A percentile compares a stretch with the other conserved stretches of the same genome.
phyloP scores from a whole-genome alignment of 2,329 filamentous ascomycete genomes.

The Apiospora pterosperma region DNA sequence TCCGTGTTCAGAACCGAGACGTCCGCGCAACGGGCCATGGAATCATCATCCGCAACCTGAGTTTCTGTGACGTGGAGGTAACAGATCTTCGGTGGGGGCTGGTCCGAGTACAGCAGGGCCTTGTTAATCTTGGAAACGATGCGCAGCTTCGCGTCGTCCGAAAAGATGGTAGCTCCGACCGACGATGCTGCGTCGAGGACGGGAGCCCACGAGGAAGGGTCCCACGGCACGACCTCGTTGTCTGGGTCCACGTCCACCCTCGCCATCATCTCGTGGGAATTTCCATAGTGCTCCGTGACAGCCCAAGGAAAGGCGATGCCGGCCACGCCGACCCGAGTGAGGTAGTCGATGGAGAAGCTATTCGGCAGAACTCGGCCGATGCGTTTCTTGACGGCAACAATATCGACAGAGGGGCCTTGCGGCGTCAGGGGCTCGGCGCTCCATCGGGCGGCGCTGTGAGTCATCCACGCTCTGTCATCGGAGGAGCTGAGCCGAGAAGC shows the following conservation, averaged over 20 bases:
- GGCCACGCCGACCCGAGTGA: slow-evolving; percentile 34
- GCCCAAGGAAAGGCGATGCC: slow-evolving; percentile 39
- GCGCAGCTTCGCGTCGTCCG: slow-evolving; percentile 30
- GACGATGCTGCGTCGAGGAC: slow-evolving; percentile 39
- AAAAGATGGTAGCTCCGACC: slow-evolving; percentile 37
- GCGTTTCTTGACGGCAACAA: slow-evolving; percentile 23
- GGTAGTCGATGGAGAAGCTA: slow-evolving; percentile 34
- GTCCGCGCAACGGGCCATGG: slow-evolving; percentile 22
- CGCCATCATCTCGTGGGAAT: slow-evolving; percentile 36
- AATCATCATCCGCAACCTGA: too few relatives aligned
- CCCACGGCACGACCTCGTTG: background rate
- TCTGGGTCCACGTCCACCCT: slow-evolving; percentile 31
- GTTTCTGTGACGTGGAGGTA: slow-evolving; percentile 31
- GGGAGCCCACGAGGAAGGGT: slow-evolving; percentile 31
- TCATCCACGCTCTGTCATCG: slow-evolving; percentile 22
- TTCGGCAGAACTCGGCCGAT: slow-evolving; percentile 23
- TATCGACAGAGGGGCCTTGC: slow-evolving; percentile 13
- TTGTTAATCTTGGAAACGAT: slow-evolving; percentile 19
- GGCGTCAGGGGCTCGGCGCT: background rate
- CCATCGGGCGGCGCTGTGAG: slow-evolving; percentile 21
- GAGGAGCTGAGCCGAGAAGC: slow-evolving; percentile 20
- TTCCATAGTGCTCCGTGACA: slow-evolving; percentile 34
- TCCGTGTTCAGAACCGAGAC: slow-evolving; percentile 19
- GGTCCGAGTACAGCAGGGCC: background rate
- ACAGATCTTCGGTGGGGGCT: slow-evolving; percentile 28